Conservation (phyloP, 805 yeast genomes). For the Kuraishia cidri region DNA sequence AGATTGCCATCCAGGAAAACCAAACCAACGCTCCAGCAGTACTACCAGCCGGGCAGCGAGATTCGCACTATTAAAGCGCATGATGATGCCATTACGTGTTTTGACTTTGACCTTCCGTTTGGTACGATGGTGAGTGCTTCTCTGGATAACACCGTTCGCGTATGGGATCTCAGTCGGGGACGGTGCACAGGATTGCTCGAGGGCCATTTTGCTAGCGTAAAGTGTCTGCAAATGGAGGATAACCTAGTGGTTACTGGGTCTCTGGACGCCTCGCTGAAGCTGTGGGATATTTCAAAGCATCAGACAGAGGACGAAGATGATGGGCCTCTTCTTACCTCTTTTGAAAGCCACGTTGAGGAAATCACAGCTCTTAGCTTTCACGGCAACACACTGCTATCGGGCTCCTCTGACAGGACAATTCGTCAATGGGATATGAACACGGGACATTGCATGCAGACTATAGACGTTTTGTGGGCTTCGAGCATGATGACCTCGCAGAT, state of each 20-base stretch:
- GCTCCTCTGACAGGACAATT: conserved; percentile 63
- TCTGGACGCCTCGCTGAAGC: conserved; percentile 49
- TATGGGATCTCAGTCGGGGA: conserved; percentile 72
- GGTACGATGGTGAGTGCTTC: conserved; percentile 74
- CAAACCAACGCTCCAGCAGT: conserved; percentile 57
- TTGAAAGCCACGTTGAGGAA: conserved; percentile 60
- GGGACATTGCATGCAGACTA: conserved; percentile 61
- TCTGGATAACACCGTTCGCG: conserved; percentile 66
- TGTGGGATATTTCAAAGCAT: conserved; percentile 43
- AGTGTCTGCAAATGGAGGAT: conserved; percentile 50
- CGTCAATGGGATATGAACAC: conserved; percentile 67
- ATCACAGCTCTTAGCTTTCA: conserved; percentile 54
- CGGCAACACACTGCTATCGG: conserved; percentile 48
- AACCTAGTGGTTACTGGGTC: conserved; percentile 46
- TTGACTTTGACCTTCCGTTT: conserved; percentile 69
- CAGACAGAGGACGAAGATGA: conserved; percentile 12
- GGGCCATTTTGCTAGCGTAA: conserved; percentile 55
- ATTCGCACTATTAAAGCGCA: conserved; percentile 46
- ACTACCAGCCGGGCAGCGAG: conserved; percentile 47
- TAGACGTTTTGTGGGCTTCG: conserved; percentile 59
- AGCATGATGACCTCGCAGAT: conserved; percentile 15
- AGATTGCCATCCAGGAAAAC: conserved; percentile 30
- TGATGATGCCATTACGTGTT: conserved; percentile 38
- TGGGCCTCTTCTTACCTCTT: conserved; percentile 32
- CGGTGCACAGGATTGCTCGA: conserved; percentile 39